Evolutionary conservation across 305 asterid species (phyloP).

Genomic region (Fraxinus floribunda): DNA sequence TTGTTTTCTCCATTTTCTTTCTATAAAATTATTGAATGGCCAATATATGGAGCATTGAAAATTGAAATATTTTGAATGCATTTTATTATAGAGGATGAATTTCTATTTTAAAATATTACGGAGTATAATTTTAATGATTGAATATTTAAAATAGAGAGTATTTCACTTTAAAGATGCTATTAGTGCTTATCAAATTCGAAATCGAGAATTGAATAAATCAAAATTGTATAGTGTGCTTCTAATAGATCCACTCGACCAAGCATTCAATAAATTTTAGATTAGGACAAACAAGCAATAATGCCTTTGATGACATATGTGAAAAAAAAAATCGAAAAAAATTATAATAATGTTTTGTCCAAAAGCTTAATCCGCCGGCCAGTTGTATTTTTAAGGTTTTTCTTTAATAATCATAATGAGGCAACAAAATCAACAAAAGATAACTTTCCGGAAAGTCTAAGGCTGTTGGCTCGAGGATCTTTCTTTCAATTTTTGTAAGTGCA

Average conservation of each 20-base stretch:
- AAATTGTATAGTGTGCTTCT: background rate
- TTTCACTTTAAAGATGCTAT: too few relatives aligned
- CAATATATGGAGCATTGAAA: background rate
- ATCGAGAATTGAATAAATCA: background rate
- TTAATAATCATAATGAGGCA: constrained; percentile 1
- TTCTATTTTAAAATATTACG: background rate
- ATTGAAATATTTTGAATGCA: too few relatives aligned
- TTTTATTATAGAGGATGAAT: background rate
- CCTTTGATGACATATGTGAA: background rate
- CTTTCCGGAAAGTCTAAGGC: constrained; percentile 16
- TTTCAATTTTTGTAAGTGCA: background rate
- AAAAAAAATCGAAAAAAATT: background rate
- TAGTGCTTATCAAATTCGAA: background rate
- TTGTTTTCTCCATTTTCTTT: too few relatives aligned
- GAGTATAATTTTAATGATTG: too few relatives aligned
- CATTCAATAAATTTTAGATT: background rate
- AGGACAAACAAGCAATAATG: background rate
- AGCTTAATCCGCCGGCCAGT: background rate
- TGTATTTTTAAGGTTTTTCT: background rate
- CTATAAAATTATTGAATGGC: too few relatives aligned
- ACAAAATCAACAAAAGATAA: constrained; percentile 26
- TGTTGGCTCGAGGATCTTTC: constrained; percentile 28
- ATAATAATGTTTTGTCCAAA: background rate
- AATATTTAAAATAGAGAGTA: too few relatives aligned
- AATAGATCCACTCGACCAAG: background rate